phyloP scores from a whole-genome alignment of 306 rosid species.

The Ammopiptanthus mongolicus region DNA sequence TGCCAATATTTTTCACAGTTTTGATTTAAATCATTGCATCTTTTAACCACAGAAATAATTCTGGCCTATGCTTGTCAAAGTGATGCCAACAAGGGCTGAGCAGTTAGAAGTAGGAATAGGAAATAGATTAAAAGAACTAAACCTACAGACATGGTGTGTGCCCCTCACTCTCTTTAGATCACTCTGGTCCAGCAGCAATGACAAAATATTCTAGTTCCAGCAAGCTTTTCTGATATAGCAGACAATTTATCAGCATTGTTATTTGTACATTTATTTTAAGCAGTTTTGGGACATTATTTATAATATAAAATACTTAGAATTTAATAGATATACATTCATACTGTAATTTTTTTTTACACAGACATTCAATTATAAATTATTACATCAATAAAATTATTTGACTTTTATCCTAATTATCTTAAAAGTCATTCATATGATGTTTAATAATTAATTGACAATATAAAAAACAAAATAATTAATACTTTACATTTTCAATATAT shows the following conservation, averaged over 20 bases:
- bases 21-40: not conserved
- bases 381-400: too few relatives aligned
- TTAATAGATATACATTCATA: too few relatives aligned
- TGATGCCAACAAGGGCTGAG: not conserved
- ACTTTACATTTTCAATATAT: too few relatives aligned
- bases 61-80: not conserved
- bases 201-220: slow-evolving; percentile 17
- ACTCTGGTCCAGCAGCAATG: not conserved
- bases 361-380: too few relatives aligned
- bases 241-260: not conserved
- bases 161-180: not conserved
- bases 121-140: not conserved
- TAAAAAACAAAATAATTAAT: too few relatives aligned
- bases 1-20: not conserved
- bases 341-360: too few relatives aligned
- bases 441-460: too few relatives aligned
- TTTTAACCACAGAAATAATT: not conserved
- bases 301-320: too few relatives aligned
- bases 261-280: too few relatives aligned
- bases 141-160: not conserved
- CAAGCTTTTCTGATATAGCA: not conserved
- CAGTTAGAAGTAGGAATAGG: not conserved
- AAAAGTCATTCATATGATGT: too few relatives aligned
- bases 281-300: too few relatives aligned
- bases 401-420: too few relatives aligned